Evolutionary conservation across 768 basidiomycete genomes (phyloP), one percentile per base, ranked within the genome.

Genomic region (Suillus sp.): DNA sequence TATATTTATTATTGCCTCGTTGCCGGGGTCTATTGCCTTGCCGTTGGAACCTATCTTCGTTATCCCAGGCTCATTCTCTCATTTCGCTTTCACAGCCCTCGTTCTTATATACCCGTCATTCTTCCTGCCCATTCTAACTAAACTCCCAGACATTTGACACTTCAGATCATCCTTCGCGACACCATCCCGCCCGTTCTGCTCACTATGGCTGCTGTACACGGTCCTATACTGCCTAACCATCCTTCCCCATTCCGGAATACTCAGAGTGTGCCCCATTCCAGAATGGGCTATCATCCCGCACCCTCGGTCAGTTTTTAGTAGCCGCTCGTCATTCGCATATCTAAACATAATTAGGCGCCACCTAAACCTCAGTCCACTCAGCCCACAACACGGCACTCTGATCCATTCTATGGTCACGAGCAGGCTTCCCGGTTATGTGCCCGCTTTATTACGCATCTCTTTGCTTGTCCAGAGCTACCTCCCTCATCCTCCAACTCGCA

Each of bases 391-490:
- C 63, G 62, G 9, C 69, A 72, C 10, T 67, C 69, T 9, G 74
- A 75, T 32, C 70, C 66, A 63, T 75, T 74, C 34, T 74, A 75
- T 65, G 93, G 95, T 43, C 91, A 95, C 73, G 91, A 92, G 72
- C 77, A 78, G 25, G 79, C 86, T 0, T 88, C 93, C 0, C 84
- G 84, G 22, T 76, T 93, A 53, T 87, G 89, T 59, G 87, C 84
- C 0, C 83, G 90, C 0, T 96, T 95, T 72, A 93, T 96, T 25
- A 89, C 89, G 0, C 89, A 92, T 59, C 82, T 95, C 0, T 96
- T 95, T 71, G 86, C 88, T 0, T 96, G 95, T 71, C 95, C 94
- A 2, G 92, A 95, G 65, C 81, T 87, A 34, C 90, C 93, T 3
- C 86, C 91, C 0, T 70, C 74, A 0, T 77, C 75, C 0, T 77